These are phyloP conservation scores for Polychytrium aggregatum DNA, from an alignment of 192 early-diverging fungal species.

Conservation along the genomic window DNA sequence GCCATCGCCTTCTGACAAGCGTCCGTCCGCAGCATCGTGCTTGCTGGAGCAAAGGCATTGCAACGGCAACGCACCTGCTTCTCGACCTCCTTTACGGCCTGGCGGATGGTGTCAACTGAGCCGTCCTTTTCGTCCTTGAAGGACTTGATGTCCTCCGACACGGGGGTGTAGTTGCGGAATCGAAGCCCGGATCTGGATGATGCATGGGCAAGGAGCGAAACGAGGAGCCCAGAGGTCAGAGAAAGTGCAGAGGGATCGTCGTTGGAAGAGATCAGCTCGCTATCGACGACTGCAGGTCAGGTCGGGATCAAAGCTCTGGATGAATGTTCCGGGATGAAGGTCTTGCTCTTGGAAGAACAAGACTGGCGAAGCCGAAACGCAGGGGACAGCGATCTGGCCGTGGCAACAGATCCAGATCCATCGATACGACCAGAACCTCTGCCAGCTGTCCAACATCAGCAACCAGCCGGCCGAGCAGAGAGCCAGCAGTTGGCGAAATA, in stretches of 20 bases:
- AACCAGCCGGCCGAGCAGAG: too few relatives aligned
- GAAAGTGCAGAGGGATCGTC: slow-evolving; percentile 3
- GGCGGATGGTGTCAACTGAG: slow-evolving; percentile 29
- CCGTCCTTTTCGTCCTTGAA: slow-evolving; percentile 13
- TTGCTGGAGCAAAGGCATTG: not conserved
- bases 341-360: too few relatives aligned
- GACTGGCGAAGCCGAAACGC: too few relatives aligned
- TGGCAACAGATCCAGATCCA: too few relatives aligned
- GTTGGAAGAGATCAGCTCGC: not conserved
- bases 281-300: too few relatives aligned
- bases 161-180: slow-evolving; percentile 46
- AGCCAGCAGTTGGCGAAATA: too few relatives aligned
- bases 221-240: not conserved
- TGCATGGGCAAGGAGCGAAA: slow-evolving; percentile 6
- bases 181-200: slow-evolving; percentile 13
- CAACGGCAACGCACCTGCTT: slow-evolving; percentile 14
- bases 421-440: too few relatives aligned
- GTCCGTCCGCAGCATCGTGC: slow-evolving; percentile 3
- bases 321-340: too few relatives aligned
- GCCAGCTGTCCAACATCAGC: too few relatives aligned
- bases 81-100: slow-evolving; percentile 43
- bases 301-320: too few relatives aligned
- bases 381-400: too few relatives aligned
- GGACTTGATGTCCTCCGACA: slow-evolving; percentile 28
- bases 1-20: not conserved